Evolutionary conservation across 2,329 filamentous ascomycete genomes (phyloP).

Genomic region (Xylaria arbuscula): DNA sequence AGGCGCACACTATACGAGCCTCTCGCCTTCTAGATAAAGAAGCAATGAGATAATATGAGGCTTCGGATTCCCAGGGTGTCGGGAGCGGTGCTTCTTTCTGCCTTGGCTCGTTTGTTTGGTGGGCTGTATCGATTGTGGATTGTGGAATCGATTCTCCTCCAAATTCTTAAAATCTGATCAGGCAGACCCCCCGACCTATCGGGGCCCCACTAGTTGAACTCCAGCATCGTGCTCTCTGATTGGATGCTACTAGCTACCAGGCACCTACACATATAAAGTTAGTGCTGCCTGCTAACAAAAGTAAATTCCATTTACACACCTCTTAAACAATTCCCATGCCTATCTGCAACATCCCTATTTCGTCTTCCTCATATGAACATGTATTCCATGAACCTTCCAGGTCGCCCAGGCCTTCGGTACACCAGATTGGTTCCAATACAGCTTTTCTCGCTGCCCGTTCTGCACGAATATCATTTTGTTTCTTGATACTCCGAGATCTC

Average conservation of each 20-base stretch:
- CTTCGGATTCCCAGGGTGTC: slow-evolving; percentile 8
- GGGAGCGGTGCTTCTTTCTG: slow-evolving; percentile 10
- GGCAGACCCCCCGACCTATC: slow-evolving; percentile 22
- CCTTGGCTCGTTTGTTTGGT: slow-evolving; percentile 27
- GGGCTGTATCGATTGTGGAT: slow-evolving; percentile 34
- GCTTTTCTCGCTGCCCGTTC: too few relatives aligned
- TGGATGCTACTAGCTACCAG: neutral
- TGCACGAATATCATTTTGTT: too few relatives aligned
- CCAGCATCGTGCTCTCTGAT: neutral
- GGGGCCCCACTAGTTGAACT: slow-evolving; percentile 4
- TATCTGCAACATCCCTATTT: too few relatives aligned
- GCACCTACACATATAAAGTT: too few relatives aligned
- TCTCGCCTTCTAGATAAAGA: neutral
- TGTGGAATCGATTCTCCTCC: slow-evolving; percentile 33
- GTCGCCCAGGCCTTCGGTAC: too few relatives aligned
- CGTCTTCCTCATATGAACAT: too few relatives aligned
- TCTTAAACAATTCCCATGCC: too few relatives aligned
- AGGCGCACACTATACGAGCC: slow-evolving; percentile 5
- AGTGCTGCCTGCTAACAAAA: too few relatives aligned
- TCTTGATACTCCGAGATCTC: too few relatives aligned
- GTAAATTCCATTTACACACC: too few relatives aligned
- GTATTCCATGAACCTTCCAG: too few relatives aligned
- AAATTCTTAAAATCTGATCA: slow-evolving; percentile 34
- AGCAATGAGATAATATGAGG: slow-evolving; percentile 1
- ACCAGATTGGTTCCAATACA: too few relatives aligned